Percentiles rank a stretch among this genome's conserved stretches.
Evolutionary conservation across 805 yeast genomes (phyloP).

Genomic region (Schwanniomyces sp.): DNA sequence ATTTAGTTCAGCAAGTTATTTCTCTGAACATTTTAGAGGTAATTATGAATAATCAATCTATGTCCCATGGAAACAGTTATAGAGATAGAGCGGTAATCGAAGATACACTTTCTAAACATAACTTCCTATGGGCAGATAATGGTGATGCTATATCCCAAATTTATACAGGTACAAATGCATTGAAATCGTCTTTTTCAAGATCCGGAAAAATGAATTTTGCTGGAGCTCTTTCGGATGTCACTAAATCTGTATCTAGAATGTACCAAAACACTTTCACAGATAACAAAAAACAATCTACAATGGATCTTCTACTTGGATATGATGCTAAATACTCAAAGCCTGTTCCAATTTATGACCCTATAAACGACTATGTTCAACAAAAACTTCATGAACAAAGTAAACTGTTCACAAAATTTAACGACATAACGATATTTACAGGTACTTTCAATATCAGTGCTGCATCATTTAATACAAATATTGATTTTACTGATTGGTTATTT

Average conservation of each 20-base stretch:
- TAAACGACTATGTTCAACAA: constrained; percentile 76
- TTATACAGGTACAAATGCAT: constrained; percentile 58
- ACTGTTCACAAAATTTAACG: constrained; percentile 60
- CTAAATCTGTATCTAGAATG: constrained; percentile 92
- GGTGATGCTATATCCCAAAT: constrained; percentile 67
- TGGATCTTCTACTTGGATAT: constrained; percentile 83
- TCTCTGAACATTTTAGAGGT: constrained; percentile 67
- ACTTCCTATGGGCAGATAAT: constrained; percentile 75
- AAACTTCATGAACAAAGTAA: constrained; percentile 50
- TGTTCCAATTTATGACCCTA: constrained; percentile 83
- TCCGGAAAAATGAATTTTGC: constrained; percentile 96
- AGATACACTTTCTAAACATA: constrained; percentile 71
- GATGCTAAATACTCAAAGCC: constrained; percentile 62
- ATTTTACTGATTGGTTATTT: constrained; percentile 76
- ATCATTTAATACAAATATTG: constrained; percentile 46
- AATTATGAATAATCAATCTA: constrained; percentile 23
- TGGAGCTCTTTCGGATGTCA: constrained; percentile 95
- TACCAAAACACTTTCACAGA: constrained; percentile 96
- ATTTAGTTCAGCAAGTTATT: constrained; percentile 81
- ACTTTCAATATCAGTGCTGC: constrained; percentile 88
- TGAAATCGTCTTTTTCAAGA: constrained; percentile 89
- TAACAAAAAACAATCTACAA: constrained; percentile 83
- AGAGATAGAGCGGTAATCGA: constrained; percentile 25
- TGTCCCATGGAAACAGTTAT: constrained; percentile 18
- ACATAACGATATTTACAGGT: constrained; percentile 71